These are phyloP conservation scores for Podaxis pistillaris DNA, from an alignment of 768 basidiomycete genomes.

Conservation along the genomic window DNA sequence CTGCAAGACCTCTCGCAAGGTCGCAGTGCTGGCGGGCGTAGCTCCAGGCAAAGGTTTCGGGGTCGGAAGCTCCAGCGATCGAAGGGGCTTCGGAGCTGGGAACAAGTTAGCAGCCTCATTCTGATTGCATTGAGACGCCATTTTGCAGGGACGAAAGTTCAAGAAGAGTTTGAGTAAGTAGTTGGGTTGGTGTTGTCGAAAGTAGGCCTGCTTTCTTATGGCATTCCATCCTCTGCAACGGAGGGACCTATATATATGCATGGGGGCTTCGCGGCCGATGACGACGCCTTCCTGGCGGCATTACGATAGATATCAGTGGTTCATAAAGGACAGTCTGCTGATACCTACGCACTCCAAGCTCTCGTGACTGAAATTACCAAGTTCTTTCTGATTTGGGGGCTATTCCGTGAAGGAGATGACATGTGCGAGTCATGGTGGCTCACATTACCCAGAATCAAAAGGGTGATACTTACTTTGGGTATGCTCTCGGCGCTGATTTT, in stretches of 20 bases:
- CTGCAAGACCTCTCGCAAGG: constrained; percentile 39
- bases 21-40: constrained; percentile 34
- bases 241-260: neutral
- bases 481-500: too few relatives aligned
- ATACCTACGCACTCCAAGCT: too few relatives aligned
- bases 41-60: constrained; percentile 28
- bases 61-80: neutral
- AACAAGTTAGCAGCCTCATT: constrained; percentile 7
- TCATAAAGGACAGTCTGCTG: too few relatives aligned
- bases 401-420: too few relatives aligned
- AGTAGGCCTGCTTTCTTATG: neutral
- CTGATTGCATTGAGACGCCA: neutral
- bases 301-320: too few relatives aligned
- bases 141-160: neutral
- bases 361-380: too few relatives aligned
- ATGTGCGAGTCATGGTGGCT: too few relatives aligned
- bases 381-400: too few relatives aligned
- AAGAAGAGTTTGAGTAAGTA: neutral
- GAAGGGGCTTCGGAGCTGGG: constrained; percentile 2
- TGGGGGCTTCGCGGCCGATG: neutral
- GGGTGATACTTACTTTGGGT: too few relatives aligned
- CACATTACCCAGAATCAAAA: too few relatives aligned
- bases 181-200: neutral
- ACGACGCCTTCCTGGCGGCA: neutral
- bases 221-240: neutral